A percentile compares a stretch with the other conserved stretches of the same genome.
Conservation (phyloP, 805 yeast genomes). For the Isabelozyma gotoi region DNA sequence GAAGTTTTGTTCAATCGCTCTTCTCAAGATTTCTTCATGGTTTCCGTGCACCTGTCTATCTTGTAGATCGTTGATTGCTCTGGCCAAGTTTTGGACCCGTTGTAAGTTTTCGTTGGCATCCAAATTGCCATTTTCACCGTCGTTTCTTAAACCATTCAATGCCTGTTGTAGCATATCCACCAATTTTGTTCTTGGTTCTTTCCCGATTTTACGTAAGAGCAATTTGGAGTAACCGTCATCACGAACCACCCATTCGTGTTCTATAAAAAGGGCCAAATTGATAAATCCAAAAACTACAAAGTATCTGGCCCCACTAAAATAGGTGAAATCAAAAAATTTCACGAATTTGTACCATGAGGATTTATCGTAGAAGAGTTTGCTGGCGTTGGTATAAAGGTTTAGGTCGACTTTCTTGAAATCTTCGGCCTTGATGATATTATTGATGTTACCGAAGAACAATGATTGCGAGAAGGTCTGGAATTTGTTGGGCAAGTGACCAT, state of each 20-base stretch:
- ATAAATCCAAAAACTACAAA: slow-evolving; percentile 40
- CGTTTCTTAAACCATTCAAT: slow-evolving; percentile 22
- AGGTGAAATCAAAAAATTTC: slow-evolving; percentile 30
- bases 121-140: slow-evolving; percentile 16
- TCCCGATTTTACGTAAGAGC: slow-evolving; percentile 59
- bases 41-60: slow-evolving; percentile 9
- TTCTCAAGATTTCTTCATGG: slow-evolving; percentile 16
- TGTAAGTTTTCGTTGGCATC: slow-evolving; percentile 22
- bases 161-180: slow-evolving; percentile 36
- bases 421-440: neutral
- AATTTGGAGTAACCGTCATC: slow-evolving; percentile 69
- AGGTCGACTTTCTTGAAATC: neutral
- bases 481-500: slow-evolving; percentile 48
- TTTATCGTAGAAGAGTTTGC: neutral
- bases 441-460: slow-evolving; percentile 36
- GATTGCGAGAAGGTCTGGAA: slow-evolving; percentile 28
- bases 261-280: slow-evolving; percentile 50
- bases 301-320: slow-evolving; percentile 37
- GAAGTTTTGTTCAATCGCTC: slow-evolving; percentile 14
- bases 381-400: neutral
- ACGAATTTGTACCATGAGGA: slow-evolving; percentile 14
- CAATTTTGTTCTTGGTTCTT: slow-evolving; percentile 44
- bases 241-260: slow-evolving; percentile 68
- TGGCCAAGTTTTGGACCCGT: slow-evolving; percentile 22
- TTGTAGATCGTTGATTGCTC: slow-evolving; percentile 27